Percentiles rank a stretch among this genome's conserved stretches.
Conservation (phyloP, 2,329 filamentous ascomycete species). For the Celoporthe dispersa region DNA sequence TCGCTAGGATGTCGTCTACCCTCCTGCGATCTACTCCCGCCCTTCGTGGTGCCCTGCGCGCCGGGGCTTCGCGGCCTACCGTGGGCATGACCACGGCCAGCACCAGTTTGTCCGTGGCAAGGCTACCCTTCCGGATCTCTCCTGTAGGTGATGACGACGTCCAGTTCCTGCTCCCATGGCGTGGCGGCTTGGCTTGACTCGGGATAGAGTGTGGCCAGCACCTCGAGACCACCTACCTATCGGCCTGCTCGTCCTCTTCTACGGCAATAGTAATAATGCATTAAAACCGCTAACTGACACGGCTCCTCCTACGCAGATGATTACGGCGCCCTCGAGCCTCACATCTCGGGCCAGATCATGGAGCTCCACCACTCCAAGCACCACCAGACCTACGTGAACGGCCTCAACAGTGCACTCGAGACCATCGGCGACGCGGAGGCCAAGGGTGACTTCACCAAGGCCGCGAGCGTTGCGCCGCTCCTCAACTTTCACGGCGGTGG, state of each 20-base stretch:
- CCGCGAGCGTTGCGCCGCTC: conserved; percentile 54
- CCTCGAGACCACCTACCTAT: neutral
- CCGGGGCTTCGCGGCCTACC: conserved; percentile 64
- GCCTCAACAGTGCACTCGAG: conserved; percentile 70
- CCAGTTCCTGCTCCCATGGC: neutral
- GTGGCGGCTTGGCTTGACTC: neutral
- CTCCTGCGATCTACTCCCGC: conserved; percentile 73
- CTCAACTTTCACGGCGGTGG: conserved; percentile 90
- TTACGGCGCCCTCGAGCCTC: conserved; percentile 90
- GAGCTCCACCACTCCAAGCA: conserved; percentile 80
- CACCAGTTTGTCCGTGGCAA: conserved; percentile 82
- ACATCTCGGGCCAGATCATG: conserved; percentile 81
- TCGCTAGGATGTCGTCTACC: conserved; percentile 71
- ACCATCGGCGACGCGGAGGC: conserved; percentile 65
- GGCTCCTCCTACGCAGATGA: conserved; percentile 67
- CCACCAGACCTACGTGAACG: conserved; percentile 78
- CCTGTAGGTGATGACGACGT: conserved; percentile 47
- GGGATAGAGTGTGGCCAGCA: neutral
- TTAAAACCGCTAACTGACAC: conserved; percentile 7
- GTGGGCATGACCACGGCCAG: conserved; percentile 65
- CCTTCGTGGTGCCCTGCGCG: conserved; percentile 72
- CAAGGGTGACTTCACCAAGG: conserved; percentile 61
- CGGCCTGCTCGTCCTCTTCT: conserved; percentile 7
- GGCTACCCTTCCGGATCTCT: conserved; percentile 90
- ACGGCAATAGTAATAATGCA: neutral